Evolutionary conservation across 1,139 yeast genomes (phyloP).

Genomic region (Suhomyces yuchorum): DNA sequence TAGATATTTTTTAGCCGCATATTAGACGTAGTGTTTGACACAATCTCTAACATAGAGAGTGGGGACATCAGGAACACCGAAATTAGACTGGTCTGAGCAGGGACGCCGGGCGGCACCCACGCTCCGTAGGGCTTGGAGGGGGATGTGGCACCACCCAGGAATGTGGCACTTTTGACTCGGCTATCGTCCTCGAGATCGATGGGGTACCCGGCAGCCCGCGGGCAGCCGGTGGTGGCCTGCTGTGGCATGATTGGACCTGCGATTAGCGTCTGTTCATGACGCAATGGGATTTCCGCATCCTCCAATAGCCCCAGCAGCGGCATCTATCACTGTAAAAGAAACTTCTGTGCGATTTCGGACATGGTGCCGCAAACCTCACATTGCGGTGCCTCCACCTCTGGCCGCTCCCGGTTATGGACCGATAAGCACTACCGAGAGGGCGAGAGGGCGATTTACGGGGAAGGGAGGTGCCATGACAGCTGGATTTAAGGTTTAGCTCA

Average conservation of each 20-base stretch:
- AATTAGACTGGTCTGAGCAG: too few species aligned
- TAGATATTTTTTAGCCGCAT: conserved; percentile 3
- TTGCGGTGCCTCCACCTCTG: neutral
- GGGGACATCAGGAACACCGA: neutral
- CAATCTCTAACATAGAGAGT: neutral
- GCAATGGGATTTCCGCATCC: neutral
- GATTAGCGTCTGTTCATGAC: neutral
- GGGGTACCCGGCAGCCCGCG: too few species aligned
- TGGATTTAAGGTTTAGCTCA: neutral
- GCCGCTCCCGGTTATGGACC: neutral
- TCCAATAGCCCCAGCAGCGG: neutral
- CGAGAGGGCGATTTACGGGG: neutral
- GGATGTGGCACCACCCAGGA: too few species aligned
- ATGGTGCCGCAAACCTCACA: neutral
- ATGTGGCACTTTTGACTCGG: too few species aligned
- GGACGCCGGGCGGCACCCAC: too few species aligned
- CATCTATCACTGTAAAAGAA: neutral
- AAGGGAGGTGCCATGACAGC: neutral
- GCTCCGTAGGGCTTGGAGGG: too few species aligned
- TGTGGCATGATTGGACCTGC: neutral
- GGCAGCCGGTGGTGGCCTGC: too few species aligned
- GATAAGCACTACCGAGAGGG: neutral
- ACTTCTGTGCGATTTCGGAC: neutral
- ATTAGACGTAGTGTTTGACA: neutral
- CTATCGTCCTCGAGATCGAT: too few species aligned